Conservation (phyloP, 139 green algal species). For the Coelastrella sp. region DNA sequence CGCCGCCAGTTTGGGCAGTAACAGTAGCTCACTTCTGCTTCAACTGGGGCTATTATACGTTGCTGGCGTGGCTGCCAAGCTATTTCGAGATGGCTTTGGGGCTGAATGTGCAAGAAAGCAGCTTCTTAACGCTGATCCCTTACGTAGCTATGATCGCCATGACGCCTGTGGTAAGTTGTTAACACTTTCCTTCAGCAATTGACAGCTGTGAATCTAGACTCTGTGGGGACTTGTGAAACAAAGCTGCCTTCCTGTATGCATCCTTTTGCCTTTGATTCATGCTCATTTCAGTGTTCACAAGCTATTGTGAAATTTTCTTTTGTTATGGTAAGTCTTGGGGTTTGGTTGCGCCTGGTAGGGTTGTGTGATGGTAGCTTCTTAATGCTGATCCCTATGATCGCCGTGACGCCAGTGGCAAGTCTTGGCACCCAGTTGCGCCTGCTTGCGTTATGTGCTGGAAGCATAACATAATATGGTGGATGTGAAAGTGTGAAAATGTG, state of each 20-base stretch:
- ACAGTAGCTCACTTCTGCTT: conserved; percentile 98
- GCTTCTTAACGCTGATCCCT: conserved; percentile 49
- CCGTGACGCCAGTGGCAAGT: too few species aligned
- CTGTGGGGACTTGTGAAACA: too few species aligned
- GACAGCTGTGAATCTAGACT: too few species aligned
- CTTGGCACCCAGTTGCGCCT: background rate
- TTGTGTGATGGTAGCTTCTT: background rate
- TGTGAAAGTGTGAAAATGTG: too few species aligned
- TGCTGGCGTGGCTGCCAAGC: conserved; percentile 97
- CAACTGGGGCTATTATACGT: conserved; percentile 98
- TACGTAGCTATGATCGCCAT: conserved; percentile 94
- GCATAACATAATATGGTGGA: too few species aligned
- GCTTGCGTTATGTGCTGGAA: background rate
- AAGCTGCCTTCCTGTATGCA: too few species aligned
- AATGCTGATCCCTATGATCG: background rate
- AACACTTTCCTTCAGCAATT: too few species aligned
- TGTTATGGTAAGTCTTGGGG: too few species aligned
- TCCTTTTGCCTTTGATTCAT: too few species aligned
- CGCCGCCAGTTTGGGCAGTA: conserved; percentile 89
- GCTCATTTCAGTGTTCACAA: too few species aligned
- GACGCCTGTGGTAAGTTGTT: conserved; percentile 86
- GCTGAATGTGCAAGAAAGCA: conserved; percentile 83
- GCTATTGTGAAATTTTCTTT: too few species aligned
- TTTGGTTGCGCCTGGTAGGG: background rate
- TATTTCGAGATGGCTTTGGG: conserved; percentile 96